Conservation (phyloP, 2,329 filamentous ascomycete genomes). For the Colletotrichum sp. region DNA sequence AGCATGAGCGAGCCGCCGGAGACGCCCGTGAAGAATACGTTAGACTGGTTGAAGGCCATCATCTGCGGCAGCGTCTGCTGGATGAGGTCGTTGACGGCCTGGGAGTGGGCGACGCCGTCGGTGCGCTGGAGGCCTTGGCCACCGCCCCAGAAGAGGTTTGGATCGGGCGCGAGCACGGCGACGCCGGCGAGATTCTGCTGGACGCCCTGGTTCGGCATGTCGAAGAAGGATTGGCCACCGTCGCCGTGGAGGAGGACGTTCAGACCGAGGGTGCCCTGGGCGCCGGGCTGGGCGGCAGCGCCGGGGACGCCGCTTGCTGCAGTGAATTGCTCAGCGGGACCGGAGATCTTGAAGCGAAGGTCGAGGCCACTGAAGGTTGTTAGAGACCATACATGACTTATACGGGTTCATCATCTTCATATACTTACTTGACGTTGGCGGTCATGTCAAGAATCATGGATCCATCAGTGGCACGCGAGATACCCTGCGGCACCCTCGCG, state of each 20-base stretch:
- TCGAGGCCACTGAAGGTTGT: constrained; percentile 46
- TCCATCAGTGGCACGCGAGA: constrained; percentile 55
- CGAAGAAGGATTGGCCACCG: constrained; percentile 63
- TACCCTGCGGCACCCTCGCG: constrained; percentile 34
- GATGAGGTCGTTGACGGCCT: constrained; percentile 59
- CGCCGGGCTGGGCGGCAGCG: constrained; percentile 23
- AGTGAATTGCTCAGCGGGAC: constrained; percentile 59
- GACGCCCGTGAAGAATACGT: constrained; percentile 64
- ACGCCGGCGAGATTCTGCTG: constrained; percentile 57
- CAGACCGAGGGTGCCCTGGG: constrained; percentile 47
- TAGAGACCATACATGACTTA: not conserved
- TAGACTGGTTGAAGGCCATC: constrained; percentile 55
- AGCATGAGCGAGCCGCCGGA: constrained; percentile 59
- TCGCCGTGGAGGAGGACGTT: constrained; percentile 66
- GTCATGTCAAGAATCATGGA: constrained; percentile 61
- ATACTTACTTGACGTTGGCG: constrained; percentile 55
- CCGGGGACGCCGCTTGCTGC: constrained; percentile 48
- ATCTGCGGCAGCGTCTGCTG: constrained; percentile 53
- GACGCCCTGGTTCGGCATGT: constrained; percentile 61
- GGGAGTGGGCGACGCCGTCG: constrained; percentile 60
- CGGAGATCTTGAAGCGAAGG: constrained; percentile 62
- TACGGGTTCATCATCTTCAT: not conserved
- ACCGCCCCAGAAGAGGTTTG: constrained; percentile 64
- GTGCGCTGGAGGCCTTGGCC: constrained; percentile 55
- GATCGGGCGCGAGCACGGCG: constrained; percentile 57